Conservation (phyloP, 495 filamentous ascomycete genomes). For the Penicillium silybi region DNA sequence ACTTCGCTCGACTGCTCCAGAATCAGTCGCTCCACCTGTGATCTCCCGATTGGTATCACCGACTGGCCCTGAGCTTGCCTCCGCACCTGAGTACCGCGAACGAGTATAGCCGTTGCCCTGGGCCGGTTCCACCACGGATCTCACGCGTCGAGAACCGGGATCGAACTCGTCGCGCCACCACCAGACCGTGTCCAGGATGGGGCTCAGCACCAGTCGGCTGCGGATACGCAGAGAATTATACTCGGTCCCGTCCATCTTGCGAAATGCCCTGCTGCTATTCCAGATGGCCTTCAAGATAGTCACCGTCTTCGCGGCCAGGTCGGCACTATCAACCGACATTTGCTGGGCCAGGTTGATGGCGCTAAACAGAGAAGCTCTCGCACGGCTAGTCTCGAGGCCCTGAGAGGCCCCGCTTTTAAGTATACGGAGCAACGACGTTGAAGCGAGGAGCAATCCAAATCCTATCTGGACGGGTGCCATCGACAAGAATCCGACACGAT, state of each 20-base stretch:
- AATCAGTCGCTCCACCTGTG: neutral
- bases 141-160: slow-evolving; percentile 18
- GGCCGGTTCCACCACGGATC: slow-evolving; percentile 6
- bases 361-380: slow-evolving; percentile 29
- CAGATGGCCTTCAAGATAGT: slow-evolving; percentile 37
- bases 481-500: slow-evolving; percentile 18
- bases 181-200: slow-evolving; percentile 45
- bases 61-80: slow-evolving; percentile 10
- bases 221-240: slow-evolving; percentile 39
- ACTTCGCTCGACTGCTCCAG: slow-evolving; percentile 3
- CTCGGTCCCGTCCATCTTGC: slow-evolving; percentile 35
- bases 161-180: slow-evolving; percentile 51
- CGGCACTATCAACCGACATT: slow-evolving; percentile 36
- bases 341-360: slow-evolving; percentile 38
- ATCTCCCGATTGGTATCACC: slow-evolving; percentile 14
- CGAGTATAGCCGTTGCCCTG: slow-evolving; percentile 14
- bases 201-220: slow-evolving; percentile 38
- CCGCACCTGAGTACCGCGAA: slow-evolving; percentile 2
- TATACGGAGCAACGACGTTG: slow-evolving; percentile 35
- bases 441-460: slow-evolving; percentile 33
- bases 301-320: slow-evolving; percentile 32
- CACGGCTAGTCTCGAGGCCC: slow-evolving; percentile 31
- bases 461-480: slow-evolving; percentile 30
- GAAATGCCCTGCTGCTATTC: slow-evolving; percentile 46
- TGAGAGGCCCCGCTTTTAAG: slow-evolving; percentile 31